Evolutionary conservation across 73 alveolate genomes (phyloP), one percentile per base, ranked within the genome.

Genomic region (Paramecium sonneborni): DNA sequence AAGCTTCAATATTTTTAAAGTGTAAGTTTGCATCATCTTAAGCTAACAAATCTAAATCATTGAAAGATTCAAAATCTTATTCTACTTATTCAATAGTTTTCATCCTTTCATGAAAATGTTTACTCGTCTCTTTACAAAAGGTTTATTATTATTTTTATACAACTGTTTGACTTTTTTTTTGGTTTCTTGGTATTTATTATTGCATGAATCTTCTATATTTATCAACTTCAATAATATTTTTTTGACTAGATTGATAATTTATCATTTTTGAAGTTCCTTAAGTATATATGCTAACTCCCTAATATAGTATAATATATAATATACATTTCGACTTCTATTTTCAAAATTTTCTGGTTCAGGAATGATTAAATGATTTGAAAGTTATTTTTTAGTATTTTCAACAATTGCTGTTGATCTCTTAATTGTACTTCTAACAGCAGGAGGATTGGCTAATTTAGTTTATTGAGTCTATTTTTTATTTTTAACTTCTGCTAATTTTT

Each of bases 21-120:
- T 39, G 55, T 44, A 79, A 43, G 14, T 46, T 79, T 21, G 90
- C 55, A 21, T 43, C 74, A 41, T 79, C 90, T 6, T 38, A 14
- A 6, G 90, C 90, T 44, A 79, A 30, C 6, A 43, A 46, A 43
- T 79, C 90, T 37, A 79, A 24, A 79, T 79, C 72, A 79, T 79
- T 39, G n/a, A 79, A 79, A 12, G 90, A 79, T 23, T 39, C 46
- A n/a, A 30, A 79, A 14, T 79, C 90, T 30, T 79, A 20, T 26
- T 79, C 90, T 23, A 79, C 90, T 39, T 79, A 23, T 72, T 72
- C 86, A 15, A 37, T 74, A 0, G 56, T 37, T 74, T 74, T 37
- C 58, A 39, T 39, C 21, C 56, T 74, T 37, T 74, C 58, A n/a
- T 37, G 87, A 74, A 74, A 74, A 34, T 39, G 67, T 10, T 34